Conservation (phyloP, 2,329 filamentous ascomycete genomes). For the Tolypocladium endophyticum region DNA sequence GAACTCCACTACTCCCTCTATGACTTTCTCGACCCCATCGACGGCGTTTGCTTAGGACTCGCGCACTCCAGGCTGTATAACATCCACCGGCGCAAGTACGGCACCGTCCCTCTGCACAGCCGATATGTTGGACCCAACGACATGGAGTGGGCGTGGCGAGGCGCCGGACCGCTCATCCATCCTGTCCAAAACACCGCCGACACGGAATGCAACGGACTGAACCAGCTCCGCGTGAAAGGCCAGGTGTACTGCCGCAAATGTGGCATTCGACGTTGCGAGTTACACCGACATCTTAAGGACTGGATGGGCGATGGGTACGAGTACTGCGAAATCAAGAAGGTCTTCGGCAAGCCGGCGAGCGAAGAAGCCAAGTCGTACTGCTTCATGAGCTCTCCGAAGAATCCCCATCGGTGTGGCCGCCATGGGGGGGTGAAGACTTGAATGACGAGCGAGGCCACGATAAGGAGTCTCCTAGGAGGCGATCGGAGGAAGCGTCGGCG, state of each 20-base stretch:
- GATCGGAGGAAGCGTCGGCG: neutral
- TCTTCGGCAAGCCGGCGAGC: conserved; percentile 39
- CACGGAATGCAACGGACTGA: conserved; percentile 19
- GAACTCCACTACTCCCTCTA: conserved; percentile 52
- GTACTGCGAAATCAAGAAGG: conserved; percentile 50
- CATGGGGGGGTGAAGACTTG: conserved; percentile 28
- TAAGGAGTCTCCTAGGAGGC: too few species aligned
- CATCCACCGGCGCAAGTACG: conserved; percentile 47
- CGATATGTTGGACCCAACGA: conserved; percentile 51
- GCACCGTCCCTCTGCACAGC: conserved; percentile 42
- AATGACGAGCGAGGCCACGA: neutral
- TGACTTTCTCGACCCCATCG: conserved; percentile 53
- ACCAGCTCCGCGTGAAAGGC: conserved; percentile 41
- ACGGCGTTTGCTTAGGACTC: conserved; percentile 51
- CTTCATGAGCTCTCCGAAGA: conserved; percentile 49
- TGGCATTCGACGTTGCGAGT: conserved; percentile 48
- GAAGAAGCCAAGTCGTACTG: conserved; percentile 39
- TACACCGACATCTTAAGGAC: conserved; percentile 49
- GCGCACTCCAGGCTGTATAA: conserved; percentile 47
- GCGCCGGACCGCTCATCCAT: conserved; percentile 34
- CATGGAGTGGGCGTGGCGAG: conserved; percentile 53
- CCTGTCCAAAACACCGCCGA: conserved; percentile 2
- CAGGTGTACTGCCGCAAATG: conserved; percentile 55
- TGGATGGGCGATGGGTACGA: conserved; percentile 48
- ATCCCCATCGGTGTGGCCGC: conserved; percentile 46